Base-by-base conservation (phyloP, 768 basidiomycete genomes). In the Suillus occidentalis region DNA sequence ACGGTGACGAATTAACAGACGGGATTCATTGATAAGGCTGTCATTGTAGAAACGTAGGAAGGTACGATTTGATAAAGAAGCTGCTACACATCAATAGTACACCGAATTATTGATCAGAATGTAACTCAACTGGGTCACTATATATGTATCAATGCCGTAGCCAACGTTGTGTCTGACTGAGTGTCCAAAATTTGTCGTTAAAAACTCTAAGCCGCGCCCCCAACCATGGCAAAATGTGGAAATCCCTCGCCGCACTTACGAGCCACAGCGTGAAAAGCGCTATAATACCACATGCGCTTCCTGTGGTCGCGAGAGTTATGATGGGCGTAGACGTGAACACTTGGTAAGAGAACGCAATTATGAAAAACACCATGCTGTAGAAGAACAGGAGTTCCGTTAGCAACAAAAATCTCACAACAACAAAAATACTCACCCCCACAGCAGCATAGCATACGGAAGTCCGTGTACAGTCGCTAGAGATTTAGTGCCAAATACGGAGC, bases 401-500 rank as follows among this genome's bases (percentile, higher is more conserved):
- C 40, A 12, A 28, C 4, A 2, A 14, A 60, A 36, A 40, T 31
- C 18, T 4, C 8, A 60, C 13, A 25, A 39, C 12, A 39, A 59
- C 10, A 36, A 34, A 28, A 10, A 28, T 22, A 50, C 63, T 16
- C 20, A 61, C 66, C 66, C 66, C 69, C 73, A 77, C 68, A 78
- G 69, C 40, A 77, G 67, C 18, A 76, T 66, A 18, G 71, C 77
- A 59, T 75, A 77, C 4, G 77, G 77, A 28, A 78, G 66, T 61
- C 73, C 76, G 53, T 74, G 77, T 53, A 76, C 66, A 18, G 76
- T 74, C 3, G 77, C 72, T 7, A 78, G 62, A 0, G 69, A 65
- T 61, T 79, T 75, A 13, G 63, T 53, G 20, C 64, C 58, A 22
- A 65, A 42, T 22, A 31, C 57, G 12, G 66, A 55, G 6, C 60